Evolutionary conservation across 176 grass and related monocot genomes (phyloP), one percentile per base, ranked within the genome.

Genomic region (Elymus sibiricus): DNA sequence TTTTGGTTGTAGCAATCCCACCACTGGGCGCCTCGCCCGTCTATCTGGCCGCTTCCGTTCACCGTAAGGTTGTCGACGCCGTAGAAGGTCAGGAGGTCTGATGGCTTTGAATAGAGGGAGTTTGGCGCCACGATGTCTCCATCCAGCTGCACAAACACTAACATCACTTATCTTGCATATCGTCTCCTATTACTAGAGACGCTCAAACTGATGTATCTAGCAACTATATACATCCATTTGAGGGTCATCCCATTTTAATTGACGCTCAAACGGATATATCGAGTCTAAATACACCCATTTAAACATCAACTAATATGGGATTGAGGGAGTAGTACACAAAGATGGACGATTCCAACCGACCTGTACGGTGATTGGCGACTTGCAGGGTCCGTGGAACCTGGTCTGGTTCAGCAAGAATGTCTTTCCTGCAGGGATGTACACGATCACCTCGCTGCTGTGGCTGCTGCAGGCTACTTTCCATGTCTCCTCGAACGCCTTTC

Each of bases 11-110:
- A 88, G 79, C 90, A 90, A 70, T 89, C 35, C 93, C 95, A 98
- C 93, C 93, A 98, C n/a, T 91, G 71, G 69, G 87, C 34, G 10
- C 95, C 95, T 40, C 37, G 80, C 27, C 93, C 93, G 5, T 95
- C 89, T 31, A 98, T 91, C 64, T 78, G 61, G 11, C 95, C 95
- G 1, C 3, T 27, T 7, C 95, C 95, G 3, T 84, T 14, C n/a
- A 95, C 0, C 1, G 79, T 89, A 34, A 98, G 51, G 53, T 76
- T 28, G 61, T 90, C 46, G 6, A 92, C 34, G 2, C 29, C 12
- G 37, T 28, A 38, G 72, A 98, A 87, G 19, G 89, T 85, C 14
- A 98, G 4, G 28, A 95, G 47, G 73, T 80, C 90, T 42, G 16
- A 70, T 19, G 17, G 3, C 27, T 82, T 9, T 3, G 49, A 49